phyloP scores from a whole-genome alignment of 495 filamentous ascomycete genomes.

The Jackrogersella multiformis region DNA sequence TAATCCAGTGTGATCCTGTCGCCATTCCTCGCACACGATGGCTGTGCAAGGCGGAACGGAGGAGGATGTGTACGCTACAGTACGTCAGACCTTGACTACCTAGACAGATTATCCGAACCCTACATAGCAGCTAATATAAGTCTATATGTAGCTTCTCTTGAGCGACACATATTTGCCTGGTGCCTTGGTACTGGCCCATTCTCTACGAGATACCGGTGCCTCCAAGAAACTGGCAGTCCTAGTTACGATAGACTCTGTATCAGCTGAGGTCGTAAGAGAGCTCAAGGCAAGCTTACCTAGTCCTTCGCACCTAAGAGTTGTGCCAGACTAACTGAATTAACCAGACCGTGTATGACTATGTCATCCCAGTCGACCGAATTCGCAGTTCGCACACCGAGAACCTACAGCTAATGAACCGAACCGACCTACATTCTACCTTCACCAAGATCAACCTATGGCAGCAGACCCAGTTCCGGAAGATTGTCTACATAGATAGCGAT shows the following conservation, averaged over 20 bases:
- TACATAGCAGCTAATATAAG: slow-evolving; percentile 43
- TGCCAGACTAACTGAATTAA: slow-evolving; percentile 12
- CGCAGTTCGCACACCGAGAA: slow-evolving; percentile 80
- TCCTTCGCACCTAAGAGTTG: background rate
- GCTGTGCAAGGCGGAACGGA: slow-evolving; percentile 47
- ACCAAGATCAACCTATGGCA: slow-evolving; percentile 98
- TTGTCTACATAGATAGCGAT: slow-evolving; percentile 94
- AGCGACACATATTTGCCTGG: slow-evolving; percentile 92
- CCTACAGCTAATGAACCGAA: slow-evolving; percentile 88
- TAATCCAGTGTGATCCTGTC: slow-evolving; percentile 20
- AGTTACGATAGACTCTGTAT: slow-evolving; percentile 79
- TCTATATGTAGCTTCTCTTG: slow-evolving; percentile 74
- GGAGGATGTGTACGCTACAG: slow-evolving; percentile 67
- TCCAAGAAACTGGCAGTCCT: slow-evolving; percentile 85
- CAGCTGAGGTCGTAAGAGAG: slow-evolving; percentile 74
- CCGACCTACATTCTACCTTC: slow-evolving; percentile 88
- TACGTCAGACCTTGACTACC: slow-evolving; percentile 45
- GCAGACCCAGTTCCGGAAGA: slow-evolving; percentile 85
- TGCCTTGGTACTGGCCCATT: slow-evolving; percentile 95
- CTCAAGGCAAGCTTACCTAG: slow-evolving; percentile 65
- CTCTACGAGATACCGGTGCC: slow-evolving; percentile 89
- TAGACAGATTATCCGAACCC: too few relatives aligned
- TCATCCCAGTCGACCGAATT: slow-evolving; percentile 84
- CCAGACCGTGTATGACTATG: slow-evolving; percentile 84
- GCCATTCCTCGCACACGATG: slow-evolving; percentile 46